phyloP scores from a whole-genome alignment of 139 green algal genomes.

The Chlamydomonas applanata region DNA sequence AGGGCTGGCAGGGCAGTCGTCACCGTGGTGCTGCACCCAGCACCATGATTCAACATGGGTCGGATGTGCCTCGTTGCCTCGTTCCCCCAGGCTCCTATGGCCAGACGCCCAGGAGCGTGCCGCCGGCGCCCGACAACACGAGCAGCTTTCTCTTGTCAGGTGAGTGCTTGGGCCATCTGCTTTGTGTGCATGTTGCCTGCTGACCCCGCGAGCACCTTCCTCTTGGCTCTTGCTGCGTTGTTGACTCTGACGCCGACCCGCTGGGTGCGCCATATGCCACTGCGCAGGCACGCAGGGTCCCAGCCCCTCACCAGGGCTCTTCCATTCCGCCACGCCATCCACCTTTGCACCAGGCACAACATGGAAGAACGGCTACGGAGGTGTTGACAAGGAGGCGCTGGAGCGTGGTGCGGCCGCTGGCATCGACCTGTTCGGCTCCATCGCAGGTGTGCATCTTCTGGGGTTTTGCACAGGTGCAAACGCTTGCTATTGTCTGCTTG shows the following conservation, averaged over 20 bases:
- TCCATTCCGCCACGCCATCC: conserved; percentile 1
- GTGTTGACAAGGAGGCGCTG: conserved; percentile 5
- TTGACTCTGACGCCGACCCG: neutral
- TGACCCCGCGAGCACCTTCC: neutral
- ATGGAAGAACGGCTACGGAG: conserved; percentile 3
- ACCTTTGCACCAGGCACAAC: neutral
- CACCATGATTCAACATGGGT: too few species aligned
- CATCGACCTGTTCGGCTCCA: conserved; percentile 1
- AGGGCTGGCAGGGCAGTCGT: neutral
- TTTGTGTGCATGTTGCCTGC: neutral
- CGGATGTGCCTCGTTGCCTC: too few species aligned
- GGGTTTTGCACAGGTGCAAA: too few species aligned
- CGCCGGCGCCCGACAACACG: neutral
- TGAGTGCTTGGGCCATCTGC: too few species aligned
- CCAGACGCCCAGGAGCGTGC: neutral
- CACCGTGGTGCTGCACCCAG: neutral
- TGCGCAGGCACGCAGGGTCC: too few species aligned
- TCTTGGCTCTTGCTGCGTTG: too few species aligned
- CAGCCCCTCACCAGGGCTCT: neutral
- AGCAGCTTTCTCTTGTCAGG: neutral
- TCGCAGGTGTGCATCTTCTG: too few species aligned
- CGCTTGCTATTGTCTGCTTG: too few species aligned
- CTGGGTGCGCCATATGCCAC: too few species aligned
- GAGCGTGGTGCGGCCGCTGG: neutral
- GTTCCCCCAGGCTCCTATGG: neutral